phyloP scores from a whole-genome alignment of 2,329 filamentous ascomycete genomes.

The Ambrosiella xylebori region DNA sequence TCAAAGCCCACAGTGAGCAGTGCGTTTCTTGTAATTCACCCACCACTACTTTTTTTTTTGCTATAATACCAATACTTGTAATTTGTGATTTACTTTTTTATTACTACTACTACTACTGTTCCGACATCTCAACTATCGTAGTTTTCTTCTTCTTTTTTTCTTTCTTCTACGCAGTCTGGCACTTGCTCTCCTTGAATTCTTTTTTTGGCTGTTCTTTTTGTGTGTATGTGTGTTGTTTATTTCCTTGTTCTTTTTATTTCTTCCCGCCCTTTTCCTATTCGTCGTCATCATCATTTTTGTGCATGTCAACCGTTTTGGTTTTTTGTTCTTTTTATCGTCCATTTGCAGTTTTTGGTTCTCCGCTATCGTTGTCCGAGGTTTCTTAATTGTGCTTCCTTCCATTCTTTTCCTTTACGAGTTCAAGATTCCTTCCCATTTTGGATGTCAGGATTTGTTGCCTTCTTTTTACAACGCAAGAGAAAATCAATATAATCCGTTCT shows the following conservation, averaged over 20 bases:
- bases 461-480: too few relatives aligned
- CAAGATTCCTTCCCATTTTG: too few relatives aligned
- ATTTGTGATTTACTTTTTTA: too few relatives aligned
- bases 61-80: too few relatives aligned
- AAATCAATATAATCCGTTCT: too few relatives aligned
- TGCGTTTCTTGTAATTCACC: background rate
- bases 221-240: constrained; percentile 1
- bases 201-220: background rate
- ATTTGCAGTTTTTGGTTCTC: too few relatives aligned
- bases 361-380: too few relatives aligned
- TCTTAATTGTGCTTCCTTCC: too few relatives aligned
- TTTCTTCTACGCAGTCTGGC: constrained; percentile 2
- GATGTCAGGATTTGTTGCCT: too few relatives aligned
- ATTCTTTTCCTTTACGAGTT: too few relatives aligned
- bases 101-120: background rate
- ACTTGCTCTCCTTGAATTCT: background rate
- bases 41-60: too few relatives aligned
- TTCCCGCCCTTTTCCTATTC: background rate
- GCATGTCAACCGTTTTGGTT: background rate
- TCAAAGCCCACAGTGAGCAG: background rate
- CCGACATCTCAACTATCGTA: background rate
- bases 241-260: background rate
- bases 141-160: constrained; percentile 2
- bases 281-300: background rate
- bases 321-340: background rate